These are phyloP conservation scores for Pseudomassariella vexata DNA, from an alignment of 2,329 filamentous ascomycete species.

Conservation along the genomic window DNA sequence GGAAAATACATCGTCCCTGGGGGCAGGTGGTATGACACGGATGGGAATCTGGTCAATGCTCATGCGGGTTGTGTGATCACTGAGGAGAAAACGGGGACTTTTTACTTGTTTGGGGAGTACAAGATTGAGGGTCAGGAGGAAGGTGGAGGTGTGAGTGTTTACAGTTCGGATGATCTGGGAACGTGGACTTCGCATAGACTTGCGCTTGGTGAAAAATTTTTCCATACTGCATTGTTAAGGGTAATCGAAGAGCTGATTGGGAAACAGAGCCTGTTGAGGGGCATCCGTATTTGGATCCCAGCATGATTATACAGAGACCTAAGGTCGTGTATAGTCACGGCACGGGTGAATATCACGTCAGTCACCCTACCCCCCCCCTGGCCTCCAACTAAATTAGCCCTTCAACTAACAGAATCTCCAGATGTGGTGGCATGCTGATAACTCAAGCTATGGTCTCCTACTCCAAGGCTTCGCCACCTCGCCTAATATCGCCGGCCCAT, in stretches of 20 bases:
- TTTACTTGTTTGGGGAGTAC: slow-evolving; percentile 58
- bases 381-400: too few relatives aligned
- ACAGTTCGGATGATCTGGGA: slow-evolving; percentile 54
- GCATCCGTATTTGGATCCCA: slow-evolving; percentile 47
- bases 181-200: slow-evolving; percentile 54
- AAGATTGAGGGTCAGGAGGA: slow-evolving; percentile 53
- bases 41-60: slow-evolving; percentile 54
- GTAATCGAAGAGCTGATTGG: slow-evolving; percentile 4
- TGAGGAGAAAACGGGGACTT: slow-evolving; percentile 46
- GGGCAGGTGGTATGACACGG: slow-evolving; percentile 53
- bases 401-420: too few relatives aligned
- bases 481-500: slow-evolving; percentile 46
- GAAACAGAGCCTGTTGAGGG: slow-evolving; percentile 42
- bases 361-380: background rate
- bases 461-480: slow-evolving; percentile 51
- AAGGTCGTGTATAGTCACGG: slow-evolving; percentile 55
- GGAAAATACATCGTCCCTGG: slow-evolving; percentile 57
- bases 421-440: slow-evolving; percentile 58
- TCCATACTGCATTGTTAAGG: background rate
- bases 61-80: slow-evolving; percentile 53
- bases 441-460: slow-evolving; percentile 48
- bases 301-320: slow-evolving; percentile 55
- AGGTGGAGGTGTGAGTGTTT: slow-evolving; percentile 54
- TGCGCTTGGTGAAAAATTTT: slow-evolving; percentile 39
- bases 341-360: slow-evolving; percentile 50